Base-by-base conservation (phyloP, 306 rosid genomes). In the Chamaecrista fasciculata region DNA sequence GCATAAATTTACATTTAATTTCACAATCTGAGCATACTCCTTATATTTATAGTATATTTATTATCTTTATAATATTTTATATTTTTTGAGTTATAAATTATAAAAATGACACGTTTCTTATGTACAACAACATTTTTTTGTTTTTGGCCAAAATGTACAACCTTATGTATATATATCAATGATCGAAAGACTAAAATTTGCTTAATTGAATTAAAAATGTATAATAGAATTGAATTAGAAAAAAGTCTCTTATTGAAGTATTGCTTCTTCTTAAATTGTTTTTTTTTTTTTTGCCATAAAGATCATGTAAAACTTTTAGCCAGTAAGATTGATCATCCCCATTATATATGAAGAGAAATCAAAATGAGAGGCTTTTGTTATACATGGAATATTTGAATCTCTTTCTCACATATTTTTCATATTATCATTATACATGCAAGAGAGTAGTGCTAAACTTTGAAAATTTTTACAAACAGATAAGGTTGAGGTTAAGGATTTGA, bases 401-500 rank as follows among this genome's bases (percentile, higher is more conserved):
- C 47, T 19, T n/a, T 62, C n/a, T 26, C 39, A 9, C 25, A 46
- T 20, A 2, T 66, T 67, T 67, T 16, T 34, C 18, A 44, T 36
- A 66, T 65, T 8, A 39, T 34, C 26, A 66, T 65, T 8, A 39
- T n/a, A 23, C 19, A 52, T 67, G 20, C 46, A 3, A 49, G 21
- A 29, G 44, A 73, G 56, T 11, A 19, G 29, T 16, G 23, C 65
- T 34, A 19, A 11, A 16, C 46, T 9, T 34, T 66, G 25, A 47
- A 49, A 65, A 16, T 75, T 44, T 20, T 25, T 69, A 25, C 48
- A 78, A 56, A 25, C 84, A 90, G 95, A 78, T 87, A 71, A 24
- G 44, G 67, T 70, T 18, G 95, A 87, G 83, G 72, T 87, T 79
- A 91, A 82, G 73, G 95, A 85, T 73, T 58, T 90, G 81, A 90